These are phyloP conservation scores for Hypoxylon fragiforme DNA, from an alignment of 495 filamentous ascomycete genomes.

Conservation along the genomic window DNA sequence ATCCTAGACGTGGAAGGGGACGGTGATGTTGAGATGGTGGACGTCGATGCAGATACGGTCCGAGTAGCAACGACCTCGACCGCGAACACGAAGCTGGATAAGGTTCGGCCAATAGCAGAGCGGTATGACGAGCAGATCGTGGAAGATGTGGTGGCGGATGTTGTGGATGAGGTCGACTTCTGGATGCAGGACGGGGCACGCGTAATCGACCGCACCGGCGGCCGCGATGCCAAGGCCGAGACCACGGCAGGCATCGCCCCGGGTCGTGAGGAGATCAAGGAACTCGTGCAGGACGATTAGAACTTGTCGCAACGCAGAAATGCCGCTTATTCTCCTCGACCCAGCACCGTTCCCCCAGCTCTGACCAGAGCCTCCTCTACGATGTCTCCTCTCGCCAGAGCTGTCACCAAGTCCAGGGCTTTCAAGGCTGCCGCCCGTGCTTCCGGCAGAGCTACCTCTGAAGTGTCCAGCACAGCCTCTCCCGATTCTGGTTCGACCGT, in stretches of 20 bases:
- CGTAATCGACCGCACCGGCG: slow-evolving; percentile 46
- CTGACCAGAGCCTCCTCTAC: too few relatives aligned
- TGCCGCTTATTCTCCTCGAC: too few relatives aligned
- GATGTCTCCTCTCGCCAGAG: too few relatives aligned
- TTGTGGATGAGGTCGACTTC: slow-evolving; percentile 89
- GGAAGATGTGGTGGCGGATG: slow-evolving; percentile 89
- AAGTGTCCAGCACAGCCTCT: too few relatives aligned
- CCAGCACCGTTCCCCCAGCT: too few relatives aligned
- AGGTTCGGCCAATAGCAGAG: slow-evolving; percentile 66
- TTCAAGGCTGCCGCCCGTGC: too few relatives aligned
- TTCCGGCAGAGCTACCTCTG: too few relatives aligned
- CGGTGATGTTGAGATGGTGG: slow-evolving; percentile 58
- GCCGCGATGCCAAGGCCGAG: slow-evolving; percentile 44
- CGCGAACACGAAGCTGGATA: slow-evolving; percentile 18
- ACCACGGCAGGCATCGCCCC: slow-evolving; percentile 43
- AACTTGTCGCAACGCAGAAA: slow-evolving; percentile 8
- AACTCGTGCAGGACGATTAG: slow-evolving; percentile 66
- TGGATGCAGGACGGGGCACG: slow-evolving; percentile 66
- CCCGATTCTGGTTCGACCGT: too few relatives aligned
- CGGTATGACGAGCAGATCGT: slow-evolving; percentile 93
- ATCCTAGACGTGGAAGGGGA: slow-evolving; percentile 33
- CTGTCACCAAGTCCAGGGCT: too few relatives aligned
- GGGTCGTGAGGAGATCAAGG: slow-evolving; percentile 60
- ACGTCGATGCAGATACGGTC: slow-evolving; percentile 36
- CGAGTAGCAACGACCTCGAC: slow-evolving; percentile 7